Base-by-base conservation (phyloP, 192 early-diverging fungal genomes). In the Podila minutissima region DNA sequence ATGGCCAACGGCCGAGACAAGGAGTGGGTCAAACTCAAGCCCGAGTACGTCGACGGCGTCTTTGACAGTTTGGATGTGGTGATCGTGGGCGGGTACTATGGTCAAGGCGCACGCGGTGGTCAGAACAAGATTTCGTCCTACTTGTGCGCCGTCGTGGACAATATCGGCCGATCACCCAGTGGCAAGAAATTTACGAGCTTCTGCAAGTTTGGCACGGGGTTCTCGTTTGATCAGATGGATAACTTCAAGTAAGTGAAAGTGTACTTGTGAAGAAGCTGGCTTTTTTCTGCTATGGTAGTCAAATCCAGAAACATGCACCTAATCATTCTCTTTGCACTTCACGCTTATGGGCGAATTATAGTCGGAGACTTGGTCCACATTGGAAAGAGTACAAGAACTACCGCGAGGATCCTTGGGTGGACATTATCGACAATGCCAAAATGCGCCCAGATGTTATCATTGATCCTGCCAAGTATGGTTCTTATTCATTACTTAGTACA, bases 1-100 rank as follows among this genome's bases (percentile, higher is more conserved):
- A 60, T 71, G 5, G 84, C 85, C 15, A 82, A 88, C 29, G 84
- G 84, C 59, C 84, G 90, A 17, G 70, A 78, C 22, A 57, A 84
- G 22, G 81, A 85, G 26, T 96, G 94, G 94, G 64, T 95, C 32
- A 96, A 96, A 65, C 67, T 96, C 19, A 96, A 92, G 67, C 91
- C 94, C 0, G 94, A 96, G 19, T 96, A 94, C 74, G 77, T 95
- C 15, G 91, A 92, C 50, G 67, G 79, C 5, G 74, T 95, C 4
- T 86, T 83, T 46, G 92, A 96, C 59, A 91, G 91, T 70, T 67
- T 94, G 49, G 94, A 96, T 75, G 74, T 96, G 13, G 62, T 96
- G 10, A 66, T 96, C 3, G 85, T 96, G 48, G 94, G 85, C 51
- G 89, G 79, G 0, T 83, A 79, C 59, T 90, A 85, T 71, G 94